phyloP scores from a whole-genome alignment of 768 basidiomycete species.

The Suillus ampliporus region DNA sequence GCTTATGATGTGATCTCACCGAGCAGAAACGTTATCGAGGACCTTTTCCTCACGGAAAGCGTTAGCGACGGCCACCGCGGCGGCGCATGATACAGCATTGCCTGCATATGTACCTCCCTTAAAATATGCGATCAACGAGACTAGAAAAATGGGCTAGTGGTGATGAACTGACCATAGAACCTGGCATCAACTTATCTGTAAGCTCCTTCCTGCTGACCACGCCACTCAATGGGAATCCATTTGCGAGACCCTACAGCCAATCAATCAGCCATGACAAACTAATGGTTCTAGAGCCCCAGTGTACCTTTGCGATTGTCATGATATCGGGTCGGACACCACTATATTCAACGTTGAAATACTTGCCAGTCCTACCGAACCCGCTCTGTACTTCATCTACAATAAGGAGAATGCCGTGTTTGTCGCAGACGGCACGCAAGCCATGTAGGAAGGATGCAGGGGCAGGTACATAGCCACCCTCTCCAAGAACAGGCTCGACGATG shows the following conservation, averaged over 20 bases:
- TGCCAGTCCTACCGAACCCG: conserved; percentile 89
- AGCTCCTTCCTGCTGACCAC: conserved; percentile 82
- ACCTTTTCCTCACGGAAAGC: conserved; percentile 82
- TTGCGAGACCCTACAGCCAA: conserved; percentile 68
- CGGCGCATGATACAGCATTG: conserved; percentile 91
- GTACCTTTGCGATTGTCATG: conserved; percentile 85
- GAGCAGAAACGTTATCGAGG: conserved; percentile 75
- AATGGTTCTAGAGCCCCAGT: conserved; percentile 8
- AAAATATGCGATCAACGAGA: conserved; percentile 16
- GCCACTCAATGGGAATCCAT: conserved; percentile 93
- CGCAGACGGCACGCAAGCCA: conserved; percentile 84
- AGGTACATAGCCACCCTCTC: conserved; percentile 95
- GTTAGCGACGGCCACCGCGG: conserved; percentile 82
- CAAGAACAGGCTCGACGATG: conserved; percentile 90
- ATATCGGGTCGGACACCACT: conserved; percentile 89
- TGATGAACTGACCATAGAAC: conserved; percentile 66
- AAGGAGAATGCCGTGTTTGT: conserved; percentile 83
- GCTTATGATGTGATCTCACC: conserved; percentile 45
- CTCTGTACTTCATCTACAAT: conserved; percentile 89
- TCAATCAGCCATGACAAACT: conserved; percentile 15
- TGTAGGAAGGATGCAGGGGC: conserved; percentile 81
- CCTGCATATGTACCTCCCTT: conserved; percentile 92
- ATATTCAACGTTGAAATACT: conserved; percentile 81
- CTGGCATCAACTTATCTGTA: conserved; percentile 78
- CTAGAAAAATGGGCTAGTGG: background rate